Percentiles rank a stretch among this genome's conserved stretches.
These are phyloP conservation scores for Nothomitra cinnamomea DNA, from an alignment of 2,329 filamentous ascomycete species.

Conservation along the genomic window DNA sequence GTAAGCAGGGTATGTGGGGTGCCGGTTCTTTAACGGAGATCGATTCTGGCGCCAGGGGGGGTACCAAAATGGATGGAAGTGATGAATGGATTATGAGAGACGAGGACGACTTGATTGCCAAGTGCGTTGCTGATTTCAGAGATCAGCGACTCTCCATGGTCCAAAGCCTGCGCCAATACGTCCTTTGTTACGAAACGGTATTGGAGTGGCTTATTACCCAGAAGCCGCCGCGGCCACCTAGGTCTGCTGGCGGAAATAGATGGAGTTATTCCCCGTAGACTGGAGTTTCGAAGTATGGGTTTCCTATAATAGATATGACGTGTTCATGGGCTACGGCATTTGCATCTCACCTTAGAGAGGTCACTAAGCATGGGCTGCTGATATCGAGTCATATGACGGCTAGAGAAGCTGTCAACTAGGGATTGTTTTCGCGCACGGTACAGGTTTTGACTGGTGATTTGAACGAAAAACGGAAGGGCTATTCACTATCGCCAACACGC, in stretches of 20 bases:
- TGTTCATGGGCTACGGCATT: too few relatives aligned
- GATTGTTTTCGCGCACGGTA: too few relatives aligned
- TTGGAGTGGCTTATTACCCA: slow-evolving; percentile 61
- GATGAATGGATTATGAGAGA: slow-evolving; percentile 53
- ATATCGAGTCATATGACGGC: too few relatives aligned
- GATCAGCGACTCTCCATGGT: slow-evolving; percentile 89
- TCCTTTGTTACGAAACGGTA: slow-evolving; percentile 90
- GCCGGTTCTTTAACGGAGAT: slow-evolving; percentile 14
- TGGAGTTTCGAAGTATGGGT: background rate
- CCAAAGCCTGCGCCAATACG: slow-evolving; percentile 81
- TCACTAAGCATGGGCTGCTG: too few relatives aligned
- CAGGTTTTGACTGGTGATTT: too few relatives aligned
- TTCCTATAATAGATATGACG: too few relatives aligned
- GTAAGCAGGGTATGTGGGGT: background rate
- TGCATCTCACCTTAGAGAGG: too few relatives aligned
- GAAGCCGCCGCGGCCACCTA: slow-evolving; percentile 2
- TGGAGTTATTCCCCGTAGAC: background rate
- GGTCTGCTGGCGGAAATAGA: background rate
- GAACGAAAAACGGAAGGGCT: too few relatives aligned
- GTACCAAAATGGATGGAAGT: slow-evolving; percentile 16
- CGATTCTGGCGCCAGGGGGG: slow-evolving; percentile 11
- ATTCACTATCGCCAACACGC: too few relatives aligned
- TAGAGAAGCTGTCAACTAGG: too few relatives aligned
- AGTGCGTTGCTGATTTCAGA: slow-evolving; percentile 82
- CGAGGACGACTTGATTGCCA: slow-evolving; percentile 61